Percentiles rank a stretch among this genome's conserved stretches.
These are phyloP conservation scores for Tylopilus sp. DNA, from an alignment of 768 basidiomycete genomes.

Conservation along the genomic window DNA sequence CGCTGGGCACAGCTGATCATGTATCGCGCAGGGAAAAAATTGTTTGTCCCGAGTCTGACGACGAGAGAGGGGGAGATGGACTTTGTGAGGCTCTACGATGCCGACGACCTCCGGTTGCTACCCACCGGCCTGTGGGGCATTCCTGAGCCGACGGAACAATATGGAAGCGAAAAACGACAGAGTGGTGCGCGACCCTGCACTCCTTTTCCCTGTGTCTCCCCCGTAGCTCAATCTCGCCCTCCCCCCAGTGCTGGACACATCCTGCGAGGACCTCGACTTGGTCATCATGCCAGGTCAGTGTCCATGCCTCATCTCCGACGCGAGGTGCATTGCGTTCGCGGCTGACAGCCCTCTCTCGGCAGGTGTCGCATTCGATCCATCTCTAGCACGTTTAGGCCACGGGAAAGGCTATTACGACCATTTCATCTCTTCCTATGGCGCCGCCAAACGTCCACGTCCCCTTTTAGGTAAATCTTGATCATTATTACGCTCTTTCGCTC, in stretches of 20 bases:
- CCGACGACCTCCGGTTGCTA: slow-evolving; percentile 54
- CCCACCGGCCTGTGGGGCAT: slow-evolving; percentile 73
- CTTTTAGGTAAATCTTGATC: slow-evolving; percentile 48
- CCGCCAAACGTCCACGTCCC: slow-evolving; percentile 44
- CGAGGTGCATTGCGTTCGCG: neutral
- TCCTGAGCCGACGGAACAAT: slow-evolving; percentile 53
- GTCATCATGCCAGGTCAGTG: slow-evolving; percentile 63
- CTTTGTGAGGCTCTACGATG: slow-evolving; percentile 57
- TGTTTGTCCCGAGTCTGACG: slow-evolving; percentile 69
- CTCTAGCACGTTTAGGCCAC: slow-evolving; percentile 68
- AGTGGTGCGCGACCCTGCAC: slow-evolving; percentile 42
- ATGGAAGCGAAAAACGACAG: slow-evolving; percentile 42
- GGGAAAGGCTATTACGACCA: slow-evolving; percentile 84
- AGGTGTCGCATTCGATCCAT: slow-evolving; percentile 76
- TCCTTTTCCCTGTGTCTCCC: neutral
- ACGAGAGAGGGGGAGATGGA: slow-evolving; percentile 53
- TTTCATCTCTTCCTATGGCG: slow-evolving; percentile 56
- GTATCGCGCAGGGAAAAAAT: slow-evolving; percentile 49
- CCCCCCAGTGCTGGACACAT: slow-evolving; percentile 28
- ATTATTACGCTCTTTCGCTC: slow-evolving; percentile 11
- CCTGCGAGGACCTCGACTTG: slow-evolving; percentile 49
- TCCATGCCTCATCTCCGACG: slow-evolving; percentile 4
- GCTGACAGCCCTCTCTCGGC: slow-evolving; percentile 12
- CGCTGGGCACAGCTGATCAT: neutral
- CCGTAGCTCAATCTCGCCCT: slow-evolving; percentile 2